phyloP scores from a whole-genome alignment of 208 protist genomes.

The Leishmania braziliensis region DNA sequence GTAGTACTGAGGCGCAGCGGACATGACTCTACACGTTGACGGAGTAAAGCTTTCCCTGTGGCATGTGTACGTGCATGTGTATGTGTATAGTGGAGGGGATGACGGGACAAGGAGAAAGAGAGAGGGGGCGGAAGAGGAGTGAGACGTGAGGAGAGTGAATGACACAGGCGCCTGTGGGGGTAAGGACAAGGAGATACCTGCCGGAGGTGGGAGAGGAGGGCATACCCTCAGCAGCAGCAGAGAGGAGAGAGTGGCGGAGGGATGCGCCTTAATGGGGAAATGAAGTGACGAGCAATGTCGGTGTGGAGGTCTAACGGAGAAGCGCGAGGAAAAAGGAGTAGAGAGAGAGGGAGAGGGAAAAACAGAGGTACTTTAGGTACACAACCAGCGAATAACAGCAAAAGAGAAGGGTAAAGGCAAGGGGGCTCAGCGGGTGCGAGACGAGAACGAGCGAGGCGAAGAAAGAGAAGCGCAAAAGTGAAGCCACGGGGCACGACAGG shows the following conservation, averaged over 20 bases:
- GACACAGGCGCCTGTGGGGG: neutral
- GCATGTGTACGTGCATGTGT: neutral
- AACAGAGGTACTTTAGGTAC: neutral
- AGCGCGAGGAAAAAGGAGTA: neutral
- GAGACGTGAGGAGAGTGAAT: slow-evolving; percentile 3
- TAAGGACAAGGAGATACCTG: neutral
- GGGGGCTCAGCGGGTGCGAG: neutral
- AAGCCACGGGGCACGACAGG: neutral
- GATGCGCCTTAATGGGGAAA: neutral
- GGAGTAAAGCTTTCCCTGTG: neutral
- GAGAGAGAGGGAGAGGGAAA: neutral
- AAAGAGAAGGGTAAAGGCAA: neutral
- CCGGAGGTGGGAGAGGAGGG: neutral
- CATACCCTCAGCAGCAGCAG: neutral
- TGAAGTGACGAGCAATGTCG: neutral
- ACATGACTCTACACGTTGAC: slow-evolving; percentile 27
- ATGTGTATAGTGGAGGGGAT: neutral
- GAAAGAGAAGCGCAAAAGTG: neutral
- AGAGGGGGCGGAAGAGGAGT: neutral
- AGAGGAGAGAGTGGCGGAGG: neutral
- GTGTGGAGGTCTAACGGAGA: neutral
- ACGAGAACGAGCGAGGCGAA: neutral
- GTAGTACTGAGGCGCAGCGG: slow-evolving; percentile 65
- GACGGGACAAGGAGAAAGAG: neutral
- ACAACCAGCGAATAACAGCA: neutral